These are phyloP conservation scores for Cymbopogon flexuosus DNA, from an alignment of 202 grass and related monocot genomes.

Conservation along the genomic window DNA sequence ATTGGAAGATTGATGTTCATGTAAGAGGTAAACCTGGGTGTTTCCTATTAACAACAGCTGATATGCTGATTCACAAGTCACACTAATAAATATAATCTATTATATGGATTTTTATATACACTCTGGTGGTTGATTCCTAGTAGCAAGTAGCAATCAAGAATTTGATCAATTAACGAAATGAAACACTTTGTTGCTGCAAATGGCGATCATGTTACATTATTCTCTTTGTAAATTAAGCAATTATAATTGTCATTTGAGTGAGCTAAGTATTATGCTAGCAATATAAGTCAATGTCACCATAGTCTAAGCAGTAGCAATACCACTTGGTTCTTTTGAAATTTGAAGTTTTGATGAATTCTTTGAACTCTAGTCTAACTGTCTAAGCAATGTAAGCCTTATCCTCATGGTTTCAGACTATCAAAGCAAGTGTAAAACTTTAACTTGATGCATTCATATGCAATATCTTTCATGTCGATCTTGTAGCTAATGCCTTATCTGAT, in stretches of 20 bases:
- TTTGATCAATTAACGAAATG: neutral
- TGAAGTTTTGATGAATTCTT: constrained; percentile 4
- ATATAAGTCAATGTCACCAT: neutral
- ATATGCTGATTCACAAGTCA: constrained; percentile 2
- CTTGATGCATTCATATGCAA: neutral
- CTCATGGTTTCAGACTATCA: neutral
- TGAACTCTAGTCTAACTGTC: neutral
- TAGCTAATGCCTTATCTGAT: neutral
- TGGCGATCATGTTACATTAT: neutral
- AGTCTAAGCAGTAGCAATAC: neutral
- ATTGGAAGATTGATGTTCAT: constrained; percentile 17
- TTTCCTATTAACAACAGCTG: neutral
- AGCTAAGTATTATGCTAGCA: neutral
- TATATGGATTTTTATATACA: constrained; percentile 8
- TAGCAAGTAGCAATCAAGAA: neutral
- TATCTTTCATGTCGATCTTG: neutral
- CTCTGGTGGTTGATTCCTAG: constrained; percentile 2
- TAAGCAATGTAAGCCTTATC: neutral
- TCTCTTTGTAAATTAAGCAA: neutral
- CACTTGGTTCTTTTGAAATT: constrained; percentile 20
- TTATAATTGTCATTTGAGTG: constrained; percentile 3
- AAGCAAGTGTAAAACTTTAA: neutral
- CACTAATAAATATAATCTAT: neutral
- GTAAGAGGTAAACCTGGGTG: neutral
- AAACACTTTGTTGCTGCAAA: neutral